Base-by-base conservation (phyloP, 78 protist species). In the Dictyostelium intermedium region DNA sequence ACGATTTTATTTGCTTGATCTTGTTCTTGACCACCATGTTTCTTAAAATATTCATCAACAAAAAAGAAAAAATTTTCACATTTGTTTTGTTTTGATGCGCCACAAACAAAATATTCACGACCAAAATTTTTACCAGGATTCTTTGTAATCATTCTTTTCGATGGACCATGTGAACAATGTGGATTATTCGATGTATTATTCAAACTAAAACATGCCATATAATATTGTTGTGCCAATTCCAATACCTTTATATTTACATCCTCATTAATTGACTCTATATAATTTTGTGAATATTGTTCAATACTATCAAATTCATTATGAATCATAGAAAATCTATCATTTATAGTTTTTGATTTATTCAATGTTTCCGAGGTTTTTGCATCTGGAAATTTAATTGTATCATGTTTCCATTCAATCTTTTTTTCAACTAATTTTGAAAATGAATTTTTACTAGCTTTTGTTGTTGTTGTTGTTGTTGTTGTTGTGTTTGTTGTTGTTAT, bases 241-340 rank as follows among this genome's bases (percentile, higher is more conserved):
- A 84, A 30, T 30, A 92, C 35, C 45, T 66, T 70, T 11, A 92
- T 80, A 56, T 92, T 92, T 1, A 92, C 18, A 56, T 92, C 96
- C 30, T 92, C 96, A 41, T 72, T 27, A 9, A 92, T 80, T 41
- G 91, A 84, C 11, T 39, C 50, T 10, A 39, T 27, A 47, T 47
- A 92, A 23, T 30, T 43, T 6, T 32, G 23, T 41, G 34, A 16
- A 60, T 92, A 92, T 27, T 85, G 45, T 7, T 37, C 66, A 4
- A 39, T 5, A 8, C 5, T 23, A 1, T 81, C 18, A 41, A 92
- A 92, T 13, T 7, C 20, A 39, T 80, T 34, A 9, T 18, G 11
- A 50, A 92, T 63, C 3, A 18, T 2, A n/a, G 81, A 63, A 23
- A 56, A 7, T 80, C 93, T 60, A 14, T 89, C 93, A 43, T 23